Base-by-base conservation (phyloP, 306 rosid genomes). In the Cucurbita ficifolia region DNA sequence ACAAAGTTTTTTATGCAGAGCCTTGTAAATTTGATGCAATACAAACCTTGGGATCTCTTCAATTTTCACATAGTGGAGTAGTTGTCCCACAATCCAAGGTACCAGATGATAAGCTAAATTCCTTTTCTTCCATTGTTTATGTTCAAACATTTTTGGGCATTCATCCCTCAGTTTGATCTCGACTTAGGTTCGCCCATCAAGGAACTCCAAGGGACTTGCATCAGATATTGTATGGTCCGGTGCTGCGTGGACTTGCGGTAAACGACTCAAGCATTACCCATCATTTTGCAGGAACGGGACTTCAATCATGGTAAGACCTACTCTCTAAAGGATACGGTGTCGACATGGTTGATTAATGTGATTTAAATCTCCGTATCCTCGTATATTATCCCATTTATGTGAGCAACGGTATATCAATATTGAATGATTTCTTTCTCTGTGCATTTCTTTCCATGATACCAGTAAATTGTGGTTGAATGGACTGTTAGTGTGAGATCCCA, bases 221-320 rank as follows among this genome's bases (percentile, higher is more conserved):
- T 85, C 95, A 46, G 99, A 86, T 74, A 94, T 94, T 74, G 88
- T 79, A 79, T 94, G 99, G 99, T 91, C 97, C 6, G 99, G 99
- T 73, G 81, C 80, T 72, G 88, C 96, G 3, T 94, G 97, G 97
- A 84, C 83, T 76, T 94, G 99, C 79, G 91, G 97, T 72, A 94
- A 94, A 82, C 96, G 88, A 81, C 97, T 94, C 70, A 91, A 89
- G 82, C 99, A 94, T 80, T 94, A 85, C 77, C 95, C 97, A 1
- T 80, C 88, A 7, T 94, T 94, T 81, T 78, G 79, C 79, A 79
- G 99, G 81, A 91, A 94, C 70, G 97, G 99, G 80, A 89, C 87
- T 86, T 87, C 88, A 63, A 91, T 94, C 79, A 85, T 53, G 73
- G 99, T 94, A 82, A 85, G 88, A 80, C 53, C 70, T 70, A 3